Base-by-base conservation (phyloP, 805 yeast genomes). In the Alloascoidea africana region DNA sequence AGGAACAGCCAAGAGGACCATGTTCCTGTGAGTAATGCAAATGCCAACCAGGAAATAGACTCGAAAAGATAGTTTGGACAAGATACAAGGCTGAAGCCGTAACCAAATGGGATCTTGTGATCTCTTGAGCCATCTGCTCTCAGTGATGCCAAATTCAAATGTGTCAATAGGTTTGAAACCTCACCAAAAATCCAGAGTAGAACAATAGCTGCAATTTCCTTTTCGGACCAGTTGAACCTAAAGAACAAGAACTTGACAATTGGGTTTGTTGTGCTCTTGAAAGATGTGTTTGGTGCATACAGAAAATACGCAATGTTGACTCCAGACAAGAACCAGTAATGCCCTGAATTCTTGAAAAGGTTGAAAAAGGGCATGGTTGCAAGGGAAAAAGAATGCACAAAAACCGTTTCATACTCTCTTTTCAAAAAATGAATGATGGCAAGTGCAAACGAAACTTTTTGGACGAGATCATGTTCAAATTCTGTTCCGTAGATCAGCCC, bases 21-120 rank as follows among this genome's bases (percentile, higher is more conserved):
- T 60, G 86, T 85, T 44, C 85, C 78, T 47, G 73, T 76, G 52
- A 85, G 63, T 17, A 85, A 41, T 15, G 89, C 72, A 50, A 77
- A 74, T 17, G 68, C 57, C 1, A 78, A 52, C 95, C 96, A 91
- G 1, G 76, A 65, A 46, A 79, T 58, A 34, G 72, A 61, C 65
- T 91, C 98, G 55, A 86, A 89, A 47, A 85, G 79, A 58, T 91
- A 91, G 62, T 91, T 91, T 46, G 98, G 98, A 56, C 85, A 81
- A n/a, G 91, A 76, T 27, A 87, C 82, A 41, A 65, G 58, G 42
- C 72, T 66, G 53, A 91, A 91, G 5, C 89, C 81, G 48, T 83
- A 93, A 14, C 95, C 96, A 43, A 66, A 65, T 16, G 97, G 93
- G 47, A 81, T 77, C 36, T 62, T 68, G 45, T 78, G 78, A 41